Base-by-base conservation (phyloP, 306 rosid species). In the Trifolium dubium region DNA sequence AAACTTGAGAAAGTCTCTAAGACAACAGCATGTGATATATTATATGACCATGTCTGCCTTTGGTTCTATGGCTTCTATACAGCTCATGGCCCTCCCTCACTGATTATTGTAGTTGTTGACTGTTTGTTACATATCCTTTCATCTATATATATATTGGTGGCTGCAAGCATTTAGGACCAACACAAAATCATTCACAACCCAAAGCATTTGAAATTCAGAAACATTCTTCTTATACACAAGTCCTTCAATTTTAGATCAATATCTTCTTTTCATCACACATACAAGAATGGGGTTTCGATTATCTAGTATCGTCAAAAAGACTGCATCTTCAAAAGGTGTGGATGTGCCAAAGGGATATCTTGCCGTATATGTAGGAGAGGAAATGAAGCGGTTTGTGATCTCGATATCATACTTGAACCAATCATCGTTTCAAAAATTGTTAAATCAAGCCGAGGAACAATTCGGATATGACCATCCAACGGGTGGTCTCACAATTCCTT, bases 401-500 rank as follows among this genome's bases (percentile, higher is more conserved):
- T 88, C 92, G 0, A 3, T 85, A 37, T 67, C 89, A 29, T 79
- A 56, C 65, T 58, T 87, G 80, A 87, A 72, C 69, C 80, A 87
- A 34, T 75, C 84, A 54, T 68, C 77, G 32, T 87, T 87, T 43
- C 86, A 78, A 53, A 75, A 80, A 2, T 53, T 76, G 29, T 39
- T 84, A 49, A 73, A 31, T 15, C 55, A 77, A 44, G 85, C 81
- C 1, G 78, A 76, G 66, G 73, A 86, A 72, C 82, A 83, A 60
- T 83, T 83, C 44, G 80, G 87, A 71, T 86, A 80, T 72, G 82
- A 81, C 53, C 89, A 86, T 83, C 84, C 85, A 17, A 75, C 19
- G 47, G 89, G 89, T 0, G 85, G 87, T 30, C 85, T 86, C 68
- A 75, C 87, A 8, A 83, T 83, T 75, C 84, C 85, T 62, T 86